Evolutionary conservation across 768 basidiomycete genomes (phyloP).

Genomic region (Trametes sanguinea): DNA sequence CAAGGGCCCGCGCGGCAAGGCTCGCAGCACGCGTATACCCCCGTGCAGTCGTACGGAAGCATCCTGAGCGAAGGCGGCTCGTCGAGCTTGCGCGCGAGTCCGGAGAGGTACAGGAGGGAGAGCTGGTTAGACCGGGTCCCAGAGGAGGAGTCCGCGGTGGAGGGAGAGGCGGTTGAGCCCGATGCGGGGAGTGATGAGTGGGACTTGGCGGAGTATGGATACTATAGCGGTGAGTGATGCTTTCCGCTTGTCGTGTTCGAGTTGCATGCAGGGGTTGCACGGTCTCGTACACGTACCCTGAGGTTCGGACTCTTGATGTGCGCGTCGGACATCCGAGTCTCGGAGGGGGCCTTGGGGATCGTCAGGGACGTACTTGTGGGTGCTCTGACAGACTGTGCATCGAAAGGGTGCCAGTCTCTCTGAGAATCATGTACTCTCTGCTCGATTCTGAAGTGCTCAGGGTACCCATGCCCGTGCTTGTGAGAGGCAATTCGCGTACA

Average conservation of each 20-base stretch:
- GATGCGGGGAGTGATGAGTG: constrained; percentile 44
- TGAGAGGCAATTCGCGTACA: too few relatives aligned
- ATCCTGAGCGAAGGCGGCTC: constrained; percentile 11
- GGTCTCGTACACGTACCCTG: too few relatives aligned
- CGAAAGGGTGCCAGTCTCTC: too few relatives aligned
- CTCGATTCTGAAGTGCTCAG: too few relatives aligned
- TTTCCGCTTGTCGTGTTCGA: not conserved
- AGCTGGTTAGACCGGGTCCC: constrained; percentile 32
- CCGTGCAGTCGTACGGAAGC: constrained; percentile 12
- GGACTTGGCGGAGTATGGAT: constrained; percentile 49
- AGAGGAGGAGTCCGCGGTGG: constrained; percentile 25
- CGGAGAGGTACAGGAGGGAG: constrained; percentile 30
- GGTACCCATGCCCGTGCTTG: too few relatives aligned
- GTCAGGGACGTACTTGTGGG: too few relatives aligned
- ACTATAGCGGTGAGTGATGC: constrained; percentile 48
- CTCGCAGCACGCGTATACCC: not conserved
- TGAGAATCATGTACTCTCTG: too few relatives aligned
- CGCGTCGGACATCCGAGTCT: too few relatives aligned
- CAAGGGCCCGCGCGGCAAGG: constrained; percentile 4
- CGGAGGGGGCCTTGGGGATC: too few relatives aligned
- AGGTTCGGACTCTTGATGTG: too few relatives aligned
- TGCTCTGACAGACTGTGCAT: too few relatives aligned
- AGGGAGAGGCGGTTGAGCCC: constrained; percentile 39
- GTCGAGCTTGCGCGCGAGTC: constrained; percentile 26
- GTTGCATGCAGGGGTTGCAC: too few relatives aligned